phyloP scores from a whole-genome alignment of 192 early-diverging fungal genomes.

The Chytriomyces sp. region DNA sequence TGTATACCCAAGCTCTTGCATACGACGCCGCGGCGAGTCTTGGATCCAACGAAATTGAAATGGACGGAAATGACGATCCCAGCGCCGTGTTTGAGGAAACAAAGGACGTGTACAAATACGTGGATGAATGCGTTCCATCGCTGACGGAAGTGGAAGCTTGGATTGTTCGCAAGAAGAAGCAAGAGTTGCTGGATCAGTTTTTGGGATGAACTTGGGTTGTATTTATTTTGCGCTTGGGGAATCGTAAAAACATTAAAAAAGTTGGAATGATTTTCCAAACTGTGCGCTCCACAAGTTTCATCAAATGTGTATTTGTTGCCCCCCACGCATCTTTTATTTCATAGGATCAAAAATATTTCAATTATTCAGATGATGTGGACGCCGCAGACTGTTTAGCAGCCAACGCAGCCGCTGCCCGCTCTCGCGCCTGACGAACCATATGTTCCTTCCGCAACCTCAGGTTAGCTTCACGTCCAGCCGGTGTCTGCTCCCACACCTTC shows the following conservation, averaged over 20 bases:
- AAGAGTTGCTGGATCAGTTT: conserved; percentile 45
- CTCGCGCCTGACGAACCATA: conserved; percentile 35
- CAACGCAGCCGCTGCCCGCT: conserved; percentile 12
- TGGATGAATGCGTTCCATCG: conserved; percentile 59
- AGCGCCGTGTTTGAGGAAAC: conserved; percentile 30
- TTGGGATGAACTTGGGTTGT: conserved; percentile 7
- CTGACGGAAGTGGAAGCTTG: conserved; percentile 79
- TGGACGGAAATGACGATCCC: conserved; percentile 38
- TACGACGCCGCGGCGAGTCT: conserved; percentile 26
- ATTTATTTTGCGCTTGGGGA: not conserved
- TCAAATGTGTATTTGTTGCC: too few relatives aligned
- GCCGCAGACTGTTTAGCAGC: not conserved
- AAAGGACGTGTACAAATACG: conserved; percentile 36
- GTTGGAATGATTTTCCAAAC: not conserved
- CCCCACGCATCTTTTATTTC: not conserved
- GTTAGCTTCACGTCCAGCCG: conserved; percentile 28
- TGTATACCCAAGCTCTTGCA: conserved; percentile 1
- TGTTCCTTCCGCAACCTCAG: conserved; percentile 34
- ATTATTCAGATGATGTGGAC: not conserved
- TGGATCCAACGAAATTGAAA: conserved; percentile 47
- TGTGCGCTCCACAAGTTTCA: not conserved
- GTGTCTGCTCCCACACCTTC: conserved; percentile 30
- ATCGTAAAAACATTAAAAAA: too few relatives aligned
- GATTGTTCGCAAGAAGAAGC: conserved; percentile 72
- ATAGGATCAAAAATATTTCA: not conserved